phyloP scores from a whole-genome alignment of 192 early-diverging fungal species.

The Geranomyces michiganensis region DNA sequence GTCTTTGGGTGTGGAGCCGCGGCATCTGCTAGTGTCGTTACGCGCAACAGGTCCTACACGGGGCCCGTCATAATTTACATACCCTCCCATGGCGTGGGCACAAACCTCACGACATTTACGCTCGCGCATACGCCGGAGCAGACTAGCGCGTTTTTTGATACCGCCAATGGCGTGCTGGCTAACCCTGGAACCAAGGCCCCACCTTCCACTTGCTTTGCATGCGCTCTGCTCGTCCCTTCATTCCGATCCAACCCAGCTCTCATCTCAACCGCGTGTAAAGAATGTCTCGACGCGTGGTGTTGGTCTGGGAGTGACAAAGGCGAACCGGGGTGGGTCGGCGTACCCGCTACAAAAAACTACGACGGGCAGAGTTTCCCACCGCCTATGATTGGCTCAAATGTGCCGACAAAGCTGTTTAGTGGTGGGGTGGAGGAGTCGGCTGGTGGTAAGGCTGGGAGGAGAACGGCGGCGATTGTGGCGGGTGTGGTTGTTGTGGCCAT shows the following conservation, averaged over 20 bases:
- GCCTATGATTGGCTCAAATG: conserved; percentile 11
- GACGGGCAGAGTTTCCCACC: conserved; percentile 7
- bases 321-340: conserved; percentile 8
- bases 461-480: no score
- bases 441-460: no score
- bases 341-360: conserved; percentile 18
- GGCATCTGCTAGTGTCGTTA: no score
- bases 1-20: conserved; percentile 35
- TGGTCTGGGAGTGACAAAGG: conserved; percentile 22
- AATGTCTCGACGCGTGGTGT: conserved; percentile 24
- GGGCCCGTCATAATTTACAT: conserved; percentile 36
- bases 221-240: conserved; percentile 6
- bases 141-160: conserved; percentile 14
- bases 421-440: no score
- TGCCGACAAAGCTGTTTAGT: not conserved
- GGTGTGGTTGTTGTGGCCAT: no score
- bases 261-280: not conserved
- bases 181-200: not conserved
- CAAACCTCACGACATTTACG: conserved; percentile 37
- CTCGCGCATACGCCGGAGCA: conserved; percentile 18
- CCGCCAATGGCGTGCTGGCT: conserved; percentile 11
- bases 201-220: conserved; percentile 24
- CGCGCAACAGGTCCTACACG: not conserved
- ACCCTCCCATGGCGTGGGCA: conserved; percentile 23
- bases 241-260: not conserved